Evolutionary conservation across 1,284 basidiomycete species (phyloP), one percentile per base, ranked within the genome.

Genomic region (Cutaneotrichosporon cutaneum): DNA sequence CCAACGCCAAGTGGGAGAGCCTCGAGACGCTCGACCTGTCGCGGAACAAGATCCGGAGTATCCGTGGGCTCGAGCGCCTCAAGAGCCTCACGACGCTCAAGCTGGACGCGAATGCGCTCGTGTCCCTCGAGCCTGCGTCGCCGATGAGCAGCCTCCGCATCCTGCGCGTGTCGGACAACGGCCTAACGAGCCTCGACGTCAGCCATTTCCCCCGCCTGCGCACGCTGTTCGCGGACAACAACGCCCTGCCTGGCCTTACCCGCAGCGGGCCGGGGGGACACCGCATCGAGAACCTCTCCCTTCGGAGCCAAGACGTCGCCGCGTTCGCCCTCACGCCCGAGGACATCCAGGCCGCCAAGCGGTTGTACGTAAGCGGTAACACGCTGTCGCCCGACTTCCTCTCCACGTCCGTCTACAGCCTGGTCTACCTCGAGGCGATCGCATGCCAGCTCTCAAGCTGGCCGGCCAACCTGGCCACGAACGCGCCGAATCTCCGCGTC

Each of bases 181-280:
- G 85, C 47, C 80, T 99, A 63, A 79, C 83, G 56, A 77, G 81
- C 61, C 82, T 99, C 55, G 85, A 94, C 73, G 84, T 90, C 54
- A 83, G 83, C 21, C 80, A 82, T 18, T 86, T 90, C 73, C 83
- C 86, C 6, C 88, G 88, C 72, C 81, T 98, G 66, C 87, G 93
- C 66, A 97, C 92, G 66, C 84, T 98, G 30, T 97, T 96, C 77
- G 87, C 90, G 71, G 95, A 99, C 82, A 88, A 89, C 76, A 97
- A 97, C 77, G 79, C 82, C 35, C 82, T 99, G 26, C 67, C 74
- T 1, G 80, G 78, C 0, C 71, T 85, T 27, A 62, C 72, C 1
- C 69, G 82, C 72, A 70, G 82, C 85, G 48, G 52, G n/a, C 54
- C 82, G 83, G 72, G 83, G 82, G 83, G 35, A 79, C 92, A 67